A percentile compares a stretch with the other conserved stretches of the same genome.
Evolutionary conservation across 164 flowering plant genomes (phyloP).

Genomic region (Nymphaea colorata): DNA sequence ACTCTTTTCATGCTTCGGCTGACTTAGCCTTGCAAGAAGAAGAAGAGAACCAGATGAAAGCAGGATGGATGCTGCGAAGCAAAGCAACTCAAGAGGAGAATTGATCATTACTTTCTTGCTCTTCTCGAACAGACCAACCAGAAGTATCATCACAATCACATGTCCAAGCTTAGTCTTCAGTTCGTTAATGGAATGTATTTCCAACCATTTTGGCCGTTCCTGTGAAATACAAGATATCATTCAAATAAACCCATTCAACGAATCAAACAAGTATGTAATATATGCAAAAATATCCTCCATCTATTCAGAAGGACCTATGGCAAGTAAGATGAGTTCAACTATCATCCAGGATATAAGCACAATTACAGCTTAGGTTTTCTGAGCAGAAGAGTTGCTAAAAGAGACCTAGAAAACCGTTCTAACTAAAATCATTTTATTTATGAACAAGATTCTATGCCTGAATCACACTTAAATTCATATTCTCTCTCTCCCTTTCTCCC

Average conservation of each 20-base stretch:
- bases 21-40: conserved; percentile 48
- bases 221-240: conserved; percentile 13
- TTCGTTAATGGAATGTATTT: conserved; percentile 59
- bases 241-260: not conserved
- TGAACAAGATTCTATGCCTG: no score
- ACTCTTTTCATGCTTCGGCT: not conserved
- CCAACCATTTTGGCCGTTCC: conserved; percentile 82
- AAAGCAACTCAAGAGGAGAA: conserved; percentile 56
- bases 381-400: no score
- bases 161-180: conserved; percentile 87
- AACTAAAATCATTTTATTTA: no score
- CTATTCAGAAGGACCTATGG: not conserved
- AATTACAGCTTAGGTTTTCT: no score
- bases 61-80: conserved; percentile 66
- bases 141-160: conserved; percentile 85
- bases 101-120: conserved; percentile 57
- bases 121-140: conserved; percentile 69
- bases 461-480: no score
- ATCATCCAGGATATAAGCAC: no score
- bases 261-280: no score
- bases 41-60: conserved; percentile 61
- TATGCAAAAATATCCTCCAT: not conserved
- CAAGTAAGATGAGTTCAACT: no score
- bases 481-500: no score
- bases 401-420: no score